Base-by-base conservation (phyloP, 2,329 filamentous ascomycete species). In the Ramularia collo-cygni region DNA sequence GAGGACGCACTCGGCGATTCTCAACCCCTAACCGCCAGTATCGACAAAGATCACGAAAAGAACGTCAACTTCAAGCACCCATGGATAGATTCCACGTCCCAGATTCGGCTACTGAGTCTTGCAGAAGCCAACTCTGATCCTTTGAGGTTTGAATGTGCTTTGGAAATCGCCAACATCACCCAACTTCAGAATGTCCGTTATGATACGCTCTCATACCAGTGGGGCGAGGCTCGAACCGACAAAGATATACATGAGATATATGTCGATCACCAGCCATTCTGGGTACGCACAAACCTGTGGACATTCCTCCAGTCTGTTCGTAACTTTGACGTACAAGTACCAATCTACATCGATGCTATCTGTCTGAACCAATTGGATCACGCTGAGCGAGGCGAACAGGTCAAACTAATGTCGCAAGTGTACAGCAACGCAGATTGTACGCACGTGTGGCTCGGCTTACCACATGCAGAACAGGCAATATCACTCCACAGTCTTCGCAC, bases 321-420 rank as follows among this genome's bases (percentile, higher is more conserved):
- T 8, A 18, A 26, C 12, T 7, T 9, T 19, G 27, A 17, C 13
- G 30, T 38, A 4, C 13, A 18, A 12, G 12, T 14, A 16, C 35
- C 26, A 32, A 35, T 35, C n/a, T 21, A 19, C 15, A 35, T 35
- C 15, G 29, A 39, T 28, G 37, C 37, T 3, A 34, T 39, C 8
- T 39, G 29, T 15, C 16, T 39, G 28, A 27, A 39, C 29, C 29
- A 39, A 15, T 17, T 32, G 17, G 29, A 39, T 18, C 12, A 39
- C n/a, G 19, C 18, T 6, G 37, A 39, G 17, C 29, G 29, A 9
- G 14, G 37, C 28, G 6, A 39, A 13, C 29, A 39, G 24, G 37
- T 39, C 7, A 10, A 17, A 13, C 30, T 34, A 4, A 34, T 39
- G 16, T 24, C 37, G 6, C 26, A 29, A 27, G 21, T 38, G 4